A percentile compares a stretch with the other conserved stretches of the same genome.
These are phyloP conservation scores for Warburgia ugandensis DNA, from an alignment of 164 flowering plant genomes.

Conservation along the genomic window DNA sequence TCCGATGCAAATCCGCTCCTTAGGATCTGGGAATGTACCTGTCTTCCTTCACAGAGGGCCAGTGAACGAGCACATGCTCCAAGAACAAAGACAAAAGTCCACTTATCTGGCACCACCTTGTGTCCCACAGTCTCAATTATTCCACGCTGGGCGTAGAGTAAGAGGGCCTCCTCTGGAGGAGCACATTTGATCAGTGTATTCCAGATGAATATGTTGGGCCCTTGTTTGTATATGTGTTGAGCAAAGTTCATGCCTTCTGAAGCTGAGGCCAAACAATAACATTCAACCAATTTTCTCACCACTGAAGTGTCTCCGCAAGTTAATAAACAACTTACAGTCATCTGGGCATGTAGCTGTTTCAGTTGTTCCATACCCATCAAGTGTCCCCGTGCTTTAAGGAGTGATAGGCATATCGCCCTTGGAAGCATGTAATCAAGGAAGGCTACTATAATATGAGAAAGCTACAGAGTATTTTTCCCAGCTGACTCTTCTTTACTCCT, in stretches of 20 bases:
- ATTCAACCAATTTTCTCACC: not conserved
- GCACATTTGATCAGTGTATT: not conserved
- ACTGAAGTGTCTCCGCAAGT: no score
- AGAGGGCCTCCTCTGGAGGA: constrained; percentile 4
- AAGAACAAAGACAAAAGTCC: constrained; percentile 31
- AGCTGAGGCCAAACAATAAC: not conserved
- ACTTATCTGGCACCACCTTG: constrained; percentile 16
- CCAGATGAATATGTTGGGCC: not conserved
- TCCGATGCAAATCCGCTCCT: constrained; percentile 30
- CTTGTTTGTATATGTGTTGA: not conserved
- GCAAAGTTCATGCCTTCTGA: not conserved
- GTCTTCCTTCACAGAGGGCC: constrained; percentile 35
- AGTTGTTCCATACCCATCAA: not conserved
- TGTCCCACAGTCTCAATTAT: not conserved
- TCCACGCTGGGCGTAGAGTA: not conserved
- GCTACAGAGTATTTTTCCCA: no score
- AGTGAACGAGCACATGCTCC: constrained; percentile 42
- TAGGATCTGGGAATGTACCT: constrained; percentile 28
- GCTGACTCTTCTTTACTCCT: no score
- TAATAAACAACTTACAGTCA: not conserved
- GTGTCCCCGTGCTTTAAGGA: not conserved
- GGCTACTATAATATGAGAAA: no score
- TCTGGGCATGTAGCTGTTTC: constrained; percentile 3
- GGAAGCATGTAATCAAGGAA: no score
- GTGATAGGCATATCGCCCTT: constrained; percentile 2